phyloP scores from a whole-genome alignment of 1,139 yeast species.

The Geotrichum candidum region DNA sequence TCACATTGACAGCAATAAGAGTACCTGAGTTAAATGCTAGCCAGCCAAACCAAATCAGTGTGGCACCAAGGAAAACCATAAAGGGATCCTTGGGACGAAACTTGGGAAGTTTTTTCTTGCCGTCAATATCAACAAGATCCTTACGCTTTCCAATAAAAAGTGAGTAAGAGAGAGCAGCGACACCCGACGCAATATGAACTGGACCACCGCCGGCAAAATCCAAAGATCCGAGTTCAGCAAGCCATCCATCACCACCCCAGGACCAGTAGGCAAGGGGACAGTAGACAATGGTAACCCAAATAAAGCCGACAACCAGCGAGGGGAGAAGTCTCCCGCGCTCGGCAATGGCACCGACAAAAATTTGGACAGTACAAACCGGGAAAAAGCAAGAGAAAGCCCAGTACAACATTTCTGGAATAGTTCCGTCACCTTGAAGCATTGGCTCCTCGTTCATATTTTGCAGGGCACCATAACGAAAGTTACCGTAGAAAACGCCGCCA shows the following conservation, averaged over 20 bases:
- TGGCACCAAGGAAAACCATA: constrained; percentile 72
- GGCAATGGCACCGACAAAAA: constrained; percentile 87
- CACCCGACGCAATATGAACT: constrained; percentile 87
- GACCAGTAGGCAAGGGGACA: constrained; percentile 93
- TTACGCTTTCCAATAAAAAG: constrained; percentile 77
- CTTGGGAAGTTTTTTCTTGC: constrained; percentile 62
- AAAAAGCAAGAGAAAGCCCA: constrained; percentile 89
- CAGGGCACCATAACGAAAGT: constrained; percentile 74
- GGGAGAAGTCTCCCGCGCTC: constrained; percentile 91
- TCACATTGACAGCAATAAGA: constrained; percentile 55
- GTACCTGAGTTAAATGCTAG: constrained; percentile 70
- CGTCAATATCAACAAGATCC: constrained; percentile 7
- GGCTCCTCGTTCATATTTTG: constrained; percentile 51
- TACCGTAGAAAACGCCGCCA: constrained; percentile 77
- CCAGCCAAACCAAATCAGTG: constrained; percentile 67
- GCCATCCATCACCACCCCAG: constrained; percentile 94
- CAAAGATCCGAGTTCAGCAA: constrained; percentile 77
- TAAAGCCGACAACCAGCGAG: constrained; percentile 68
- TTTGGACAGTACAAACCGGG: constrained; percentile 81
- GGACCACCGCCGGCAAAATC: constrained; percentile 99
- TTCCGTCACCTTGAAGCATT: constrained; percentile 44
- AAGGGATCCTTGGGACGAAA: constrained; percentile 94
- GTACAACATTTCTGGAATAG: constrained; percentile 76
- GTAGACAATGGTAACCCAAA: constrained; percentile 91
- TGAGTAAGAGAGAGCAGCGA: constrained; percentile 81